Percentiles rank a stretch among this genome's conserved stretches.
Evolutionary conservation across 2,329 filamentous ascomycete genomes (phyloP).

Genomic region (Botrytis porri): DNA sequence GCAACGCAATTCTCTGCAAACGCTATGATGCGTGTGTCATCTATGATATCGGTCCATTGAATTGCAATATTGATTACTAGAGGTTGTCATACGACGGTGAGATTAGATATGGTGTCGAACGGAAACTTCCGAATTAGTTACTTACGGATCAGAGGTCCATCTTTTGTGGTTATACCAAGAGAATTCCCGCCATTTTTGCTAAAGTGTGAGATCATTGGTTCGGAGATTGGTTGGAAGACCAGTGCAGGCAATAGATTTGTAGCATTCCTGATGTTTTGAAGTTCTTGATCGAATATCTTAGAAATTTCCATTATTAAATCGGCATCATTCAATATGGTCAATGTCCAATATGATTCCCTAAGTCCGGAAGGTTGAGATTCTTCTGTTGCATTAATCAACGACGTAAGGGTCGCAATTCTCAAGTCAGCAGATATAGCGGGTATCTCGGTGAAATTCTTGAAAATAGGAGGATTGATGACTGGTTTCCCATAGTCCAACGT

Average conservation of each 20-base stretch:
- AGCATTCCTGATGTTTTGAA: constrained; percentile 19
- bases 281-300: constrained; percentile 27
- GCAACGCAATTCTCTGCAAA: constrained; percentile 34
- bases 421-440: constrained; percentile 8
- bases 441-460: constrained; percentile 24
- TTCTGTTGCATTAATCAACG: constrained; percentile 23
- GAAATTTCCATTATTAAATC: constrained; percentile 23
- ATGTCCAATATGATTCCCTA: constrained; percentile 7
- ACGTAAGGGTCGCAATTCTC: constrained; percentile 21
- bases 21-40: constrained; percentile 39
- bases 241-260: constrained; percentile 24
- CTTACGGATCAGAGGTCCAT: constrained; percentile 25
- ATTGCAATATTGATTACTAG: constrained; percentile 23
- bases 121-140: neutral
- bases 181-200: constrained; percentile 29
- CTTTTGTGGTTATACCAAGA: constrained; percentile 26
- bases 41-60: constrained; percentile 35
- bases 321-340: constrained; percentile 6
- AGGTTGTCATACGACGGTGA: neutral
- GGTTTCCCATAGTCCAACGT: constrained; percentile 13
- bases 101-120: neutral
- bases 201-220: constrained; percentile 27
- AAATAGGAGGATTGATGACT: constrained; percentile 22
- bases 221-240: constrained; percentile 28
- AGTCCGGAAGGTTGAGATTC: neutral